Evolutionary conservation across 345 rosid genomes (phyloP), one percentile per base, ranked within the genome.

Genomic region (Brassica cretica): DNA sequence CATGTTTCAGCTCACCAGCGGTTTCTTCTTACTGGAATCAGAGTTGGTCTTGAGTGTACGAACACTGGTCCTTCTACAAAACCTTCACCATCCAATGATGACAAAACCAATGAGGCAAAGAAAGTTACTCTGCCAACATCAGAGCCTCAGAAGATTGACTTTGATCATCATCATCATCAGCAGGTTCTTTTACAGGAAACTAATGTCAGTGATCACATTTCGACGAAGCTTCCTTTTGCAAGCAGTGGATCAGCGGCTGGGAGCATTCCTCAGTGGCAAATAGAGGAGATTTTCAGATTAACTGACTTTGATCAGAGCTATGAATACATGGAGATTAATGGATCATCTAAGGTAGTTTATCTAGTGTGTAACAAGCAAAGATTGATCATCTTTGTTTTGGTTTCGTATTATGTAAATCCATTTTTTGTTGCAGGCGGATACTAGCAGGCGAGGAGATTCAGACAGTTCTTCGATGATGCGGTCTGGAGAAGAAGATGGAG

Each of bases 11-110:
- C 85, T 79, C 98, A 94, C 82, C 98, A 92, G 74, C 81, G 98
- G 58, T 94, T 89, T 86, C 88, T 94, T 73, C 87, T 94, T 9
- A 94, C 98, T n/a, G 98, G 98, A 64, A 95, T 94, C 37, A 91
- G 89, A 84, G 97, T 95, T 62, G 97, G 92, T 81, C 90, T 82
- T 61, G 98, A 95, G 80, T 74, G 88, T 18, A 80, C 86, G 5
- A 87, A 88, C 62, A 77, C 81, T 32, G 82, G 84, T 75, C 88
- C 97, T 55, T 85, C 89, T 12, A 10, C 86, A 0, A 82, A 81
- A 39, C 88, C 86, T 75, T 89, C 90, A 30, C 85, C 76, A 46
- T 61, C 82, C 15, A 82, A 65, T 64, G 95, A 83, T 60, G 94
- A 76, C 67, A 86, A 86, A 68, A 62, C 85, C 27, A 75, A 81